Base-by-base conservation (phyloP, 148 eudicot genomes). In the Vaccinium macrocarpon region DNA sequence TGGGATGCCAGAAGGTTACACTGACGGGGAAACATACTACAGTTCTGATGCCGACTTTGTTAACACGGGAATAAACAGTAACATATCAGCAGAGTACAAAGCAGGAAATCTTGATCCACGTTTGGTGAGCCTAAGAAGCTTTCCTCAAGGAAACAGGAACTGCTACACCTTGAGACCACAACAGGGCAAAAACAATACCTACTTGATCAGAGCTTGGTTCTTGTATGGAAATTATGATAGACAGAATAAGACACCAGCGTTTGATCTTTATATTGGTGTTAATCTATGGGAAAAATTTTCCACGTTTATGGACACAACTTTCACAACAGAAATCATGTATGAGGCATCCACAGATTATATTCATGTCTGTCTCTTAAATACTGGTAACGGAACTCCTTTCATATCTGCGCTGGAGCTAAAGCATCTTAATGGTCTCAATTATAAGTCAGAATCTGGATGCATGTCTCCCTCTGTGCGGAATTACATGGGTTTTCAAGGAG, bases 171-270 rank as follows among this genome's bases (percentile, higher is more conserved):
- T 91, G 0, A 81, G 11, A 27, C 88, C 87, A 12, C 7, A 72
- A 25, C 70, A 81, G 51, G 90, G 91, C 0, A 82, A 81, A 46
- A 83, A 82, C 64, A 79, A 27, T 8, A 86, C 75, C 52, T 89
- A 91, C 56, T 57, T 91, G 49, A 85, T 91, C 57, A 83, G 91
- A 66, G 89, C 90, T 27, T 51, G 72, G 18, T 91, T 91, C 66
- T 62, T 85, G 86, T 89, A 91, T 77, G 93, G 90, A 21, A 87
- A 88, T 59, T 89, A 89, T 12, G 91, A 91, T 73, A 62, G 81
- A 0, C 48, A 59, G 15, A 16, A 59, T 19, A 64, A 25, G 7
- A 80, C 66, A 7, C 88, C 91, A 0, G 29, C 4, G 46, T 91
- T 91, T 81, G 90, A 89, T 77, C 14, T 89, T 1, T 61, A 83